Percentiles rank a stretch among this genome's conserved stretches.
Conservation (phyloP, 306 rosid genomes). For the Castanea sativa region DNA sequence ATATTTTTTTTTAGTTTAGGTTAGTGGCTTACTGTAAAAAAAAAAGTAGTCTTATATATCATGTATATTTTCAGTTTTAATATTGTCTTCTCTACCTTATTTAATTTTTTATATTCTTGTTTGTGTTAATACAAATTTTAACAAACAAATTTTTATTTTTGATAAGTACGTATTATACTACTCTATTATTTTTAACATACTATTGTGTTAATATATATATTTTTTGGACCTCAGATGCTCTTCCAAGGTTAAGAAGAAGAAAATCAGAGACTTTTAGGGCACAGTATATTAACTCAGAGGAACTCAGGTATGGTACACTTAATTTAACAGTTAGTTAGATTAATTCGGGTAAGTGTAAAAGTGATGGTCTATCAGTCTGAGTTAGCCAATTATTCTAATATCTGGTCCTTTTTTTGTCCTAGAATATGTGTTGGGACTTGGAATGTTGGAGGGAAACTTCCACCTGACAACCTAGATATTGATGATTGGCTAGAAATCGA, state of each 20-base stretch:
- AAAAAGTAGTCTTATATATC: not conserved
- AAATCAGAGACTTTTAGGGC: constrained; percentile 77
- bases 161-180: not conserved
- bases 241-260: constrained; percentile 78
- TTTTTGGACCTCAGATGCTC: constrained; percentile 39
- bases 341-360: constrained; percentile 5
- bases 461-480: constrained; percentile 79
- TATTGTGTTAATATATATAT: not conserved
- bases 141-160: too few relatives aligned
- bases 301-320: constrained; percentile 56
- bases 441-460: constrained; percentile 87
- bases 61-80: constrained; percentile 7
- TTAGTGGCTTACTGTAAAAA: not conserved
- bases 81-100: not conserved
- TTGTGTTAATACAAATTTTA: constrained; percentile 7
- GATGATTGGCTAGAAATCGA: constrained; percentile 72
- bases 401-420: constrained; percentile 16
- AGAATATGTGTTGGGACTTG: constrained; percentile 87
- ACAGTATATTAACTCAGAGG: constrained; percentile 73
- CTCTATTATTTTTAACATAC: not conserved
- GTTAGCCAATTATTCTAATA: constrained; percentile 24
- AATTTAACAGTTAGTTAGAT: constrained; percentile 8
- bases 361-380: constrained; percentile 18
- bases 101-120: constrained; percentile 12
- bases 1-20: not conserved